phyloP scores from a whole-genome alignment of 306 rosid species.

The Luffa acutangula region DNA sequence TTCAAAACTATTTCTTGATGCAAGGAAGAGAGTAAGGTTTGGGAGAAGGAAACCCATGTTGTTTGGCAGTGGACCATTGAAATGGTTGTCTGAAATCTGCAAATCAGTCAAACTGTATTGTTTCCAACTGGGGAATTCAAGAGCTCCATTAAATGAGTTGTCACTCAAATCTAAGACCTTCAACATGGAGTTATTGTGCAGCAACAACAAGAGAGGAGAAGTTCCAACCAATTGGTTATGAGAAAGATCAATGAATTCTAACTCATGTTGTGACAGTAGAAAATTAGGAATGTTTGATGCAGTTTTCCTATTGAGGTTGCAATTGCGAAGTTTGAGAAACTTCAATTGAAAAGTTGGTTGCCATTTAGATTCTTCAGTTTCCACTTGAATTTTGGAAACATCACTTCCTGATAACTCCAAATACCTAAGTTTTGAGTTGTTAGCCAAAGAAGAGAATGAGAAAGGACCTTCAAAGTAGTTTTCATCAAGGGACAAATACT shows the following conservation, averaged over 20 bases:
- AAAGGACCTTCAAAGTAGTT: conserved; percentile 12
- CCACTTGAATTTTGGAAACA: neutral
- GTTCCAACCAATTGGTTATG: conserved; percentile 1
- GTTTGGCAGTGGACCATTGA: neutral
- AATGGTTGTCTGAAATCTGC: neutral
- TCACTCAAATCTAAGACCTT: neutral
- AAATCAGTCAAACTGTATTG: neutral
- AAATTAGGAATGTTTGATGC: neutral
- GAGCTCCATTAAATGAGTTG: neutral
- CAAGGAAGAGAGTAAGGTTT: neutral
- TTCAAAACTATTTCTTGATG: neutral
- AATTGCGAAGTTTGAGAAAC: neutral
- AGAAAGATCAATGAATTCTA: neutral
- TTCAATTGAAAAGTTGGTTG: conserved; percentile 5
- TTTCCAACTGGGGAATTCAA: neutral
- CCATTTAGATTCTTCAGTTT: conserved; percentile 4
- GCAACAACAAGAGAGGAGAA: neutral
- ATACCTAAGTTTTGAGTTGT: conserved; percentile 3
- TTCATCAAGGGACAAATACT: neutral
- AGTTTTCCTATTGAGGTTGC: neutral
- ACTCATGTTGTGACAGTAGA: neutral
- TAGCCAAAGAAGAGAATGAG: conserved; percentile 2
- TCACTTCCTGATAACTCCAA: neutral
- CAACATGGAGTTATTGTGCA: neutral
- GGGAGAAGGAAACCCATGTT: neutral